Percentiles rank a stretch among this genome's conserved stretches.
These are phyloP conservation scores for Eucalyptus shirleyi DNA, from an alignment of 345 rosid species.

Conservation along the genomic window DNA sequence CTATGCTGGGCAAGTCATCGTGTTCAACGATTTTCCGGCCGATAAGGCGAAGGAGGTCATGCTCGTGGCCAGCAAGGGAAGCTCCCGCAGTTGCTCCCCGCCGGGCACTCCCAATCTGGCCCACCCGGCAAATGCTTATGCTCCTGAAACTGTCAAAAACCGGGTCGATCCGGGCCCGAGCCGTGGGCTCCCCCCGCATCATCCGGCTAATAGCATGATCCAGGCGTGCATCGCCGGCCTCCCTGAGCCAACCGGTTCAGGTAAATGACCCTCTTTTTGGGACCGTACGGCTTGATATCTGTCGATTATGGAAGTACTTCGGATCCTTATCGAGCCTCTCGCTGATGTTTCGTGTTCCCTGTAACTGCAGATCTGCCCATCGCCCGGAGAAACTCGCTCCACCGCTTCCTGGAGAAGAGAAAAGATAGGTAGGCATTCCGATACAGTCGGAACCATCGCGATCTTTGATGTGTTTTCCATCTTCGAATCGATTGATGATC, in stretches of 20 bases:
- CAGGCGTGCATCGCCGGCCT: slow-evolving; percentile 24
- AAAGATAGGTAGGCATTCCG: slow-evolving; percentile 62
- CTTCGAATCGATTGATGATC: no score
- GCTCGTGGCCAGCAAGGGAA: slow-evolving; percentile 43
- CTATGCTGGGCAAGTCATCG: slow-evolving; percentile 71
- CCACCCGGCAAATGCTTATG: not conserved
- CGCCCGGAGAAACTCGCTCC: slow-evolving; percentile 91
- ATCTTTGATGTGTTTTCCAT: not conserved
- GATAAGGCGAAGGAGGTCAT: slow-evolving; percentile 78
- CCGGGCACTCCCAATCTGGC: not conserved
- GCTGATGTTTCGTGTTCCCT: not conserved
- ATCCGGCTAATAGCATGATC: not conserved
- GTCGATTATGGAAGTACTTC: not conserved
- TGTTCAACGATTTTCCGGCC: slow-evolving; percentile 59
- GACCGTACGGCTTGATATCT: not conserved
- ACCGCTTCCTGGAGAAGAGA: slow-evolving; percentile 86
- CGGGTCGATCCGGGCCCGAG: slow-evolving; percentile 2
- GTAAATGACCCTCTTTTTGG: slow-evolving; percentile 5
- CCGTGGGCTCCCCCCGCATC: slow-evolving; percentile 10
- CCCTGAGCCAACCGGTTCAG: slow-evolving; percentile 25
- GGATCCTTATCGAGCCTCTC: not conserved
- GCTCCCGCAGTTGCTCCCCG: slow-evolving; percentile 13
- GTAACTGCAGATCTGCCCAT: slow-evolving; percentile 67
- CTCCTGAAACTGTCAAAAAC: slow-evolving; percentile 4
- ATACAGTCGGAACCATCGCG: not conserved